Base-by-base conservation (phyloP, 805 yeast genomes). In the Vanderwaltozyma verrucispora region DNA sequence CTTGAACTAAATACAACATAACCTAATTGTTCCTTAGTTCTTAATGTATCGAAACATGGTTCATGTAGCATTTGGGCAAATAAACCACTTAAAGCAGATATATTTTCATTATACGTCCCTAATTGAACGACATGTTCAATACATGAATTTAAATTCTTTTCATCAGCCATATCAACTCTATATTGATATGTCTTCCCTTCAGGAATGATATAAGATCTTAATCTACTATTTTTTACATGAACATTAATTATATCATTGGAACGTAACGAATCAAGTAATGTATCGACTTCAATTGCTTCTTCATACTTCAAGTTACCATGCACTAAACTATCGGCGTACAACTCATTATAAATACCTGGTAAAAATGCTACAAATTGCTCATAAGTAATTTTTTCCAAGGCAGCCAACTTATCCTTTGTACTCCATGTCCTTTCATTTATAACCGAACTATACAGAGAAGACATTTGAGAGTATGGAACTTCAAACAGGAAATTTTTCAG, bases 1-100 rank as follows among this genome's bases (percentile, higher is more conserved):
- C 72, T 63, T 0, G 94, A 83, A 31, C 92, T 77, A 54, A 85
- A 86, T 0, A 89, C 98, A 44, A 89, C 87, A 52, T 89, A 89
- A 2, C 98, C 98, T 24, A 89, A 69, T 59, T 92, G 97, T 62
- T 89, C 97, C 50, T 85, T 80, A 6, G 98, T 89, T 60, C 98
- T 74, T 40, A 89, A 69, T 44, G 82, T 82, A 53, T 85, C 80
- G 61, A 89, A 92, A 40, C 89, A 82, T 4, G 96, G 96, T 55
- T 89, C 96, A 47, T 73, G 75, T 35, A 81, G 65, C 44, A 87
- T 71, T 43, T 83, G 89, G 0, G 81, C 73, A 33, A 85, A 60
- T 36, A 89, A 61, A 35, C 80, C 85, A 11, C 81, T 68, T 38
- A 72, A 52, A 1, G 77, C 71, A 32, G 75, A 62, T 23, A 54